Evolutionary conservation across 257 asterid genomes (phyloP), one percentile per base, ranked within the genome.

Genomic region (Solanum neorickii): DNA sequence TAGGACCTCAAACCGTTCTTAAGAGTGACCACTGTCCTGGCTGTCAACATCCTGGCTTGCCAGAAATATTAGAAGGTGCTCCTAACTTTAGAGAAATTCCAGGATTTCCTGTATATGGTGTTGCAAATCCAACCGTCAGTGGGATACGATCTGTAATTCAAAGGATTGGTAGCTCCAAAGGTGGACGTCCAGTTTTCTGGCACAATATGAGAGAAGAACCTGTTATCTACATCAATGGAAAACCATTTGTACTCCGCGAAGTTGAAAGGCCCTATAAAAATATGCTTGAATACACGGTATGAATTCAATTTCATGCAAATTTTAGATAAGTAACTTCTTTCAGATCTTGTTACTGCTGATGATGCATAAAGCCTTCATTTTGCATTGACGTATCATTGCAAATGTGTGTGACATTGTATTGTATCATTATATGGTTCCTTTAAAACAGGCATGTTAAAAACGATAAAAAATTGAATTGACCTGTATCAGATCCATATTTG

Each of bases 171-270:
- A 95, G 95, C 92, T 89, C 93, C 70, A 94, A 91, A 93, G 95
- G 94, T 84, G 98, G 97, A 35, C 93, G 95, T 52, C 98, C 98
- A 37, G 96, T 96, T 75, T 91, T 96, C 89, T 96, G 99, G 99
- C 99, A 96, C 90, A 95, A 95, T 89, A 96, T 96, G 99, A 94
- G 99, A 92, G 99, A 96, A 91, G 99, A 96, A 89, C 98, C 99
- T 88, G 99, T 96, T 89, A 92, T 96, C 88, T 96, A 96, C 92
- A 95, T 96, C 87, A 95, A 95, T 69, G 99, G 99, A 89, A 96
- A 95, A 89, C 99, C 99, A 77, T 96, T 96, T 86, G 99, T 96
- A 80, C 98, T 96, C 66, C 99, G 99, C 68, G 99, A 96, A 91
- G 98, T 95, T 90, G 99, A 95, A 93, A 94, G 99, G 85, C 99